phyloP scores from a whole-genome alignment of 352 stramenopile genomes.

The Phytophthora palmivora region DNA sequence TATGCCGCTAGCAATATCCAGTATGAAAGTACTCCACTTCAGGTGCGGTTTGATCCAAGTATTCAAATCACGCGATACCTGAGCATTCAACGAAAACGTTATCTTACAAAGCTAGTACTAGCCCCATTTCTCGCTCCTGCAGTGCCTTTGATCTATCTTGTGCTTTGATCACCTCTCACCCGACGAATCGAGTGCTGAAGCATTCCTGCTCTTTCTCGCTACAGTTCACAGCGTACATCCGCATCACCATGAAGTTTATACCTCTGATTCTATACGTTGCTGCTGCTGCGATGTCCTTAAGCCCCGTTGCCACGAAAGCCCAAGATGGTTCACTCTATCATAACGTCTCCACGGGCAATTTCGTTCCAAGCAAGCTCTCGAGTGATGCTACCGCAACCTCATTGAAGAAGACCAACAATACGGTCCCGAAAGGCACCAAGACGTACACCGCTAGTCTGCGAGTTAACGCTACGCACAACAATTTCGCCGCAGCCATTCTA shows the following conservation, averaged over 20 bases:
- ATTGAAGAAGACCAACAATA: constrained; percentile 8
- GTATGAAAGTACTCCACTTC: too few species aligned
- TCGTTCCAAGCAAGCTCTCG: constrained; percentile 33
- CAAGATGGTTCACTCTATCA: constrained; percentile 15
- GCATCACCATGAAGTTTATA: constrained; percentile 9
- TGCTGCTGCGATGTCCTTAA: not conserved
- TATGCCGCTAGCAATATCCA: not conserved
- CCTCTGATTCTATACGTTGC: not conserved
- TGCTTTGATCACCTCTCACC: not conserved
- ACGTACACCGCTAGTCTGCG: constrained; percentile 38
- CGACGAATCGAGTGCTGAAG: constrained; percentile 1
- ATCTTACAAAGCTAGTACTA: not conserved
- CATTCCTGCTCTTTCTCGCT: constrained; percentile 19
- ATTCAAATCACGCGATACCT: too few species aligned
- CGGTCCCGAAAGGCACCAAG: constrained; percentile 40
- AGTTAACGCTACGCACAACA: constrained; percentile 14
- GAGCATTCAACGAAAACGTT: constrained; percentile 5
- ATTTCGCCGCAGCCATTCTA: constrained; percentile 17
- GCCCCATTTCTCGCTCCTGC: not conserved
- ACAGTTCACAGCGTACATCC: not conserved
- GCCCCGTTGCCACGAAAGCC: not conserved
- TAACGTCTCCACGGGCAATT: constrained; percentile 8
- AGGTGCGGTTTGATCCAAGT: too few species aligned
- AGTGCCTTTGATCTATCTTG: too few species aligned
- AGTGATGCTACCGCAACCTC: constrained; percentile 26